Percentiles rank a stretch among this genome's conserved stretches.
Evolutionary conservation across 345 rosid species (phyloP).

Genomic region (Moricandia moricandioides): DNA sequence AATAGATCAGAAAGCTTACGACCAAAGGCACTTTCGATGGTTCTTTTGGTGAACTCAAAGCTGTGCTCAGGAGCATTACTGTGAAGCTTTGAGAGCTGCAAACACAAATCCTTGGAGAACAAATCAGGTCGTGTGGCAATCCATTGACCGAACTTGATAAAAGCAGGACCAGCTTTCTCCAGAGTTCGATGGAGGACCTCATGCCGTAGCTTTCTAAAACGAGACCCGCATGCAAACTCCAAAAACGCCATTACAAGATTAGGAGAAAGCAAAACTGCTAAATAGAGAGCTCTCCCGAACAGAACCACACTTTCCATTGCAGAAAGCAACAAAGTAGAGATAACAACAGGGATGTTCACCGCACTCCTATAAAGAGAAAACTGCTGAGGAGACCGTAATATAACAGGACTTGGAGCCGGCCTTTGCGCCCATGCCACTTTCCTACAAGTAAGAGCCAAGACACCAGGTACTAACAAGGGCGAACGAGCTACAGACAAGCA

Average conservation of each 20-base stretch:
- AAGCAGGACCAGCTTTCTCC: slow-evolving; percentile 93
- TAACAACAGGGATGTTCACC: slow-evolving; percentile 53
- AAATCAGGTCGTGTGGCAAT: slow-evolving; percentile 97
- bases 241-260: slow-evolving; percentile 78
- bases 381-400: slow-evolving; percentile 48
- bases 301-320: slow-evolving; percentile 54
- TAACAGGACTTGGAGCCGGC: slow-evolving; percentile 34
- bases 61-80: slow-evolving; percentile 89
- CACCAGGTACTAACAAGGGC: slow-evolving; percentile 55
- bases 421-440: slow-evolving; percentile 62
- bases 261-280: slow-evolving; percentile 70
- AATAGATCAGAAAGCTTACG: slow-evolving; percentile 84
- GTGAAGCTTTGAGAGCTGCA: slow-evolving; percentile 87
- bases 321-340: slow-evolving; percentile 48
- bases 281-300: slow-evolving; percentile 69
- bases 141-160: slow-evolving; percentile 99
- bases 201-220: slow-evolving; percentile 62
- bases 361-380: slow-evolving; percentile 55
- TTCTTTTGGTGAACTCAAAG: slow-evolving; percentile 73
- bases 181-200: slow-evolving; percentile 70
- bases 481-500: slow-evolving; percentile 72
- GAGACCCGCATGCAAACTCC: slow-evolving; percentile 53
- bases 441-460: slow-evolving; percentile 57
- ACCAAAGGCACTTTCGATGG: slow-evolving; percentile 87
- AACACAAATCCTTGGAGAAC: slow-evolving; percentile 83